Evolutionary conservation across 805 yeast genomes (phyloP).

Genomic region (Lachancea sp.): DNA sequence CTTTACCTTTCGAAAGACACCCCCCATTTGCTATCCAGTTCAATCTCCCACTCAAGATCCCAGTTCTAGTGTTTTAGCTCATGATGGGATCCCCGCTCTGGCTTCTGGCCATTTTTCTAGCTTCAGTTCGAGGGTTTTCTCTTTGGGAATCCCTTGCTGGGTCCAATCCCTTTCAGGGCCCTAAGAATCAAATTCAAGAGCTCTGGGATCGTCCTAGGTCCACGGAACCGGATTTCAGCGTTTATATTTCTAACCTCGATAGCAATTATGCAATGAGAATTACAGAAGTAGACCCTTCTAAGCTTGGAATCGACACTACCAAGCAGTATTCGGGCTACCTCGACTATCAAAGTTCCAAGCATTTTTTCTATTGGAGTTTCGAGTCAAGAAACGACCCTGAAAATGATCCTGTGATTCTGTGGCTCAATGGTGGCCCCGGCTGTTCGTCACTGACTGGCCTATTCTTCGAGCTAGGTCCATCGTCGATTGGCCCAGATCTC

Average conservation of each 20-base stretch:
- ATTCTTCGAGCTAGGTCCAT: conserved; percentile 87
- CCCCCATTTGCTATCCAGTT: neutral
- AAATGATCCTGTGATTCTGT: conserved; percentile 75
- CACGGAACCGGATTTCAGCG: neutral
- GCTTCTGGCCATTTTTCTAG: neutral
- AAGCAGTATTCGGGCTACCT: conserved; percentile 80
- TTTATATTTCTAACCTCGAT: conserved; percentile 12
- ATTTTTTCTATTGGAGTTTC: conserved; percentile 89
- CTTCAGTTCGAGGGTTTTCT: conserved; percentile 1
- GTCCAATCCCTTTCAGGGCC: neutral
- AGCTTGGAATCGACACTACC: conserved; percentile 69
- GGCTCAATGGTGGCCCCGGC: conserved; percentile 97
- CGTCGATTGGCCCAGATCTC: conserved; percentile 57
- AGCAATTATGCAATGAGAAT: conserved; percentile 21
- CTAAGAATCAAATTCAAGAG: conserved; percentile 3
- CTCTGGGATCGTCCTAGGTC: neutral
- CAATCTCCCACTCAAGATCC: neutral
- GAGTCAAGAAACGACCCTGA: conserved; percentile 85
- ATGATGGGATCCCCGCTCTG: neutral
- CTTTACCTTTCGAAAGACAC: no score
- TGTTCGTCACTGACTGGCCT: conserved; percentile 88
- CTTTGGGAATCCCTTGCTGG: neutral
- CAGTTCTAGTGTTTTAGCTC: no score
- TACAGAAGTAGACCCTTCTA: conserved; percentile 23
- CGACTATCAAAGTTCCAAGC: conserved; percentile 71